Percentiles rank a stretch among this genome's conserved stretches.
phyloP scores from a whole-genome alignment of 2,329 filamentous ascomycete species.

The Aurifilum marmelostoma region DNA sequence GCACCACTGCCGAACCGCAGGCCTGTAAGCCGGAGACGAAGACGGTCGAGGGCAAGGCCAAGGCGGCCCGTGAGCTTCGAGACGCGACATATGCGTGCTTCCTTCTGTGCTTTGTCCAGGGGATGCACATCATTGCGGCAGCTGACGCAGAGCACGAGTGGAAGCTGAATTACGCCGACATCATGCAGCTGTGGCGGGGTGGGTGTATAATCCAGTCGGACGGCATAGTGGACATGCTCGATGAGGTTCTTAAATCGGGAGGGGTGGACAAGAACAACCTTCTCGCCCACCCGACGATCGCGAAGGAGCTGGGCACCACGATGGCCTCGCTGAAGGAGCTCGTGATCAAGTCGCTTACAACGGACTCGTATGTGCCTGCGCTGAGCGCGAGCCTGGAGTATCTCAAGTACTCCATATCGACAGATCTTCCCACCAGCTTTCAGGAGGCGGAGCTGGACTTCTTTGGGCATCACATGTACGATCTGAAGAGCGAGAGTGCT shows the following conservation, averaged over 20 bases:
- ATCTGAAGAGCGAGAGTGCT: conserved; percentile 57
- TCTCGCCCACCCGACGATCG: conserved; percentile 44
- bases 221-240: conserved; percentile 63
- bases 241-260: conserved; percentile 44
- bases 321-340: conserved; percentile 58
- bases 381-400: conserved; percentile 68
- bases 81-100: conserved; percentile 64
- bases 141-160: conserved; percentile 63
- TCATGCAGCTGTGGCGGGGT: conserved; percentile 67
- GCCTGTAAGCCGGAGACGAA: conserved; percentile 27
- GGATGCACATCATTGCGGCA: conserved; percentile 64
- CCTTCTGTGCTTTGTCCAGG: conserved; percentile 66
- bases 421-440: conserved; percentile 66
- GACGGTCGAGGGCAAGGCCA: conserved; percentile 46
- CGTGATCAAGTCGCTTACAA: conserved; percentile 56
- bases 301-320: conserved; percentile 54
- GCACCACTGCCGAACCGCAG: conserved; percentile 35
- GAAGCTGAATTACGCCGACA: conserved; percentile 55
- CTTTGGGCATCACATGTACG: conserved; percentile 70
- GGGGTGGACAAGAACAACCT: conserved; percentile 46
- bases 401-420: conserved; percentile 64
- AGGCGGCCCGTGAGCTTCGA: conserved; percentile 56
- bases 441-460: conserved; percentile 74
- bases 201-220: conserved; percentile 74
- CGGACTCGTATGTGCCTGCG: conserved; percentile 63